A percentile compares a stretch with the other conserved stretches of the same genome.
Evolutionary conservation across 352 stramenopile species (phyloP).

Genomic region (Phytophthora tubulina): DNA sequence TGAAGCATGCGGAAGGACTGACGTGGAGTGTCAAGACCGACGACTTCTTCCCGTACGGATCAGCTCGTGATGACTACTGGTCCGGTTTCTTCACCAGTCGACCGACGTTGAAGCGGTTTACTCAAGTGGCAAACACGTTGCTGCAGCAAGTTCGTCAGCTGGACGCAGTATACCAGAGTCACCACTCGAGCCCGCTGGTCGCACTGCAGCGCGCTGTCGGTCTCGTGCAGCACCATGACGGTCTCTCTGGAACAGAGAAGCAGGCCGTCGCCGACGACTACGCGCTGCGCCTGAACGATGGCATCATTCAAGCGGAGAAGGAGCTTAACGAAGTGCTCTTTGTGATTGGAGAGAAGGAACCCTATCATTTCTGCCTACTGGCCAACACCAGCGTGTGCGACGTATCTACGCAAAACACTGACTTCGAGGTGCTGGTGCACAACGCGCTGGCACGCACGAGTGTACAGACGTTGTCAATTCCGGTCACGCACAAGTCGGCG

Average conservation of each 20-base stretch:
- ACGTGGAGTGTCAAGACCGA: constrained; percentile 93
- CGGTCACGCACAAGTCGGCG: constrained; percentile 57
- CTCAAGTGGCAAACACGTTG: constrained; percentile 89
- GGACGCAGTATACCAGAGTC: constrained; percentile 80
- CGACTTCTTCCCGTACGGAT: constrained; percentile 98
- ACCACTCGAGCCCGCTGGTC: constrained; percentile 57
- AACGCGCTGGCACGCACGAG: constrained; percentile 70
- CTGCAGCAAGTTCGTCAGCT: constrained; percentile 93
- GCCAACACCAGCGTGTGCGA: constrained; percentile 95
- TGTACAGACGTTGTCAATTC: constrained; percentile 69
- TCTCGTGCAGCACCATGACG: constrained; percentile 97
- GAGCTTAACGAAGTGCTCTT: constrained; percentile 82
- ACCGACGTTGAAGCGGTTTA: constrained; percentile 93
- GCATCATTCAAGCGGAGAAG: constrained; percentile 71
- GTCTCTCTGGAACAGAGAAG: constrained; percentile 95
- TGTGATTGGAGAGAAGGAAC: constrained; percentile 73
- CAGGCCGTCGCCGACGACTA: constrained; percentile 97
- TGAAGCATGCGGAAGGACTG: constrained; percentile 89
- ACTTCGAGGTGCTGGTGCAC: constrained; percentile 81
- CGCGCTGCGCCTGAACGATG: constrained; percentile 90
- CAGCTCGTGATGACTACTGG: constrained; percentile 95
- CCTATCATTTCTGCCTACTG: constrained; percentile 74
- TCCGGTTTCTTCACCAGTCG: constrained; percentile 97
- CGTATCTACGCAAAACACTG: constrained; percentile 63
- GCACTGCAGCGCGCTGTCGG: constrained; percentile 91